Evolutionary conservation across 371 early-diverging fungal genomes (phyloP).

Genomic region (Basidiobolus meristosporus): DNA sequence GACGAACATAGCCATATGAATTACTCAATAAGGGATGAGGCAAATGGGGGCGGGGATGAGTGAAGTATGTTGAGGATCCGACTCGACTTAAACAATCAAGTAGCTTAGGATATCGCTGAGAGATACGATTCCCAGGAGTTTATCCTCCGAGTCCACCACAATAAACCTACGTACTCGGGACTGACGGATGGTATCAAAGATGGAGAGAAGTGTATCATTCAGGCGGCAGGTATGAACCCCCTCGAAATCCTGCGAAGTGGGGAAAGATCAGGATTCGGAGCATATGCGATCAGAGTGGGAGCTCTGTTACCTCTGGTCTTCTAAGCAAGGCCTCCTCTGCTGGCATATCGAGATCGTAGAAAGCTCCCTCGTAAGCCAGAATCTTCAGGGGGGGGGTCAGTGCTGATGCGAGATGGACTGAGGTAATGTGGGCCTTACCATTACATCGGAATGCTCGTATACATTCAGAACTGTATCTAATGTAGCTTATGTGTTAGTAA

Average conservation of each 20-base stretch:
- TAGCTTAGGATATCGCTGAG: constrained; percentile 70
- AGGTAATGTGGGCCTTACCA: constrained; percentile 42
- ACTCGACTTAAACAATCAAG: too few relatives aligned
- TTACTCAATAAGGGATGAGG: too few relatives aligned
- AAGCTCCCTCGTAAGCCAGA: constrained; percentile 38
- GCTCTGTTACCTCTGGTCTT: constrained; percentile 52
- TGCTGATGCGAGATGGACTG: too few relatives aligned
- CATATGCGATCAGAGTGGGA: too few relatives aligned
- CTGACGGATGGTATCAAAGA: constrained; percentile 68
- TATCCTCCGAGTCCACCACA: constrained; percentile 66
- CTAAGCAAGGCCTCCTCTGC: constrained; percentile 65
- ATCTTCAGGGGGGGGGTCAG: too few relatives aligned
- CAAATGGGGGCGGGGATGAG: too few relatives aligned
- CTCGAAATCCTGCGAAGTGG: constrained; percentile 73
- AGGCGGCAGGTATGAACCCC: constrained; percentile 85
- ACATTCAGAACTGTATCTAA: constrained; percentile 70
- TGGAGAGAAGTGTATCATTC: constrained; percentile 69
- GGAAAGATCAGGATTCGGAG: too few relatives aligned
- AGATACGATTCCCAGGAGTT: constrained; percentile 68
- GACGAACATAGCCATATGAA: too few relatives aligned
- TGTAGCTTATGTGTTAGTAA: background rate
- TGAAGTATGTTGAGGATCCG: too few relatives aligned
- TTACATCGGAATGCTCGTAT: constrained; percentile 85
- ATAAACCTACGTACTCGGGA: constrained; percentile 76
- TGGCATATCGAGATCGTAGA: constrained; percentile 55